These are phyloP conservation scores for Lachancea sp. DNA, from an alignment of 805 yeast species.

Conservation along the genomic window DNA sequence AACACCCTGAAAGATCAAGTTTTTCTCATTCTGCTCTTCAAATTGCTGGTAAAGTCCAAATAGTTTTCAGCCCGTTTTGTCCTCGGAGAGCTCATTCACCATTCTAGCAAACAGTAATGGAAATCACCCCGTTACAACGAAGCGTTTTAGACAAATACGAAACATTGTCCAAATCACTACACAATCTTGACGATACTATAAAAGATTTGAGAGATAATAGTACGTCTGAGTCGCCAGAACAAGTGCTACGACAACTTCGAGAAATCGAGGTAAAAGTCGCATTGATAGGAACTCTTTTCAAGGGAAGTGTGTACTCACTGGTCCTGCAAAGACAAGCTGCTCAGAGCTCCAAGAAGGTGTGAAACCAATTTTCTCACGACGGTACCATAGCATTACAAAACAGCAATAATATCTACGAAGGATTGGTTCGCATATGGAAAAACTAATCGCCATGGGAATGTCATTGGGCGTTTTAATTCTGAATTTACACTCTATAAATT, in stretches of 20 bases:
- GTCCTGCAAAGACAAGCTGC: constrained; percentile 40
- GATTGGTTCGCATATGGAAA: too few species aligned
- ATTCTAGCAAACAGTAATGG: constrained; percentile 13
- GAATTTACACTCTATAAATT: constrained; percentile 49
- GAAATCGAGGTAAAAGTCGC: constrained; percentile 58
- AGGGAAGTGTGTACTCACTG: constrained; percentile 64
- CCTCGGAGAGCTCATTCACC: not conserved
- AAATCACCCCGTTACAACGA: constrained; percentile 27
- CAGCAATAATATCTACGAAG: too few species aligned
- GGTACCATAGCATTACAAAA: too few species aligned
- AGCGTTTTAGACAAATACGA: constrained; percentile 29
- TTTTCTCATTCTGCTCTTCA: too few species aligned
- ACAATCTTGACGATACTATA: constrained; percentile 25
- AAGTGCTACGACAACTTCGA: constrained; percentile 46
- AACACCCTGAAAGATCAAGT: too few species aligned
- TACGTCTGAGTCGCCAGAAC: constrained; percentile 25
- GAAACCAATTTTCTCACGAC: too few species aligned
- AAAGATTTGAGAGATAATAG: constrained; percentile 18
- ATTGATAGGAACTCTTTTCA: constrained; percentile 57
- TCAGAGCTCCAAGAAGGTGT: constrained; percentile 16
- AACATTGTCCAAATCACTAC: constrained; percentile 25
- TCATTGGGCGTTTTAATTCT: not conserved
- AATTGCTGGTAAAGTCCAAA: too few species aligned
- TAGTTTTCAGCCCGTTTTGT: too few species aligned
- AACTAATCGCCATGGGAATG: too few species aligned